Evolutionary conservation across 179 eudicot species (phyloP).

Genomic region (Vitellaria paradoxa): DNA sequence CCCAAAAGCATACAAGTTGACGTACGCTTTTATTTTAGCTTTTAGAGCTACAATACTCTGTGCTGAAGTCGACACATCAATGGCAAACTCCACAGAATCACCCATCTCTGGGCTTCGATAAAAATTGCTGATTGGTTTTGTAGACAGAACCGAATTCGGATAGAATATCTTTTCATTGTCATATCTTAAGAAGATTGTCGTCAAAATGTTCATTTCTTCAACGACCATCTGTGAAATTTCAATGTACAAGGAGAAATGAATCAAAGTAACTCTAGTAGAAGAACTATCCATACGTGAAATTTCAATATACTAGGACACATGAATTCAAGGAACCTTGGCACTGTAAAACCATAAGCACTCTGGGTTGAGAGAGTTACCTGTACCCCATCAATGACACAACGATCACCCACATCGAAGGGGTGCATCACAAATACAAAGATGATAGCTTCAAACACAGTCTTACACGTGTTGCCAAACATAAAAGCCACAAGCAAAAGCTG

Average conservation of each 20-base stretch:
- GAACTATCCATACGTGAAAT: too few species aligned
- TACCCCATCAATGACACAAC: slow-evolving; percentile 79
- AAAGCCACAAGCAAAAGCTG: slow-evolving; percentile 64
- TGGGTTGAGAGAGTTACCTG: slow-evolving; percentile 44
- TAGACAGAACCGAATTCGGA: slow-evolving; percentile 71
- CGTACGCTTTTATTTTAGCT: slow-evolving; percentile 62
- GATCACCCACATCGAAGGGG: slow-evolving; percentile 85
- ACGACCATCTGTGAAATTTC: slow-evolving; percentile 51
- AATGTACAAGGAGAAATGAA: background rate
- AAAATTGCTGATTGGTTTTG: slow-evolving; percentile 78
- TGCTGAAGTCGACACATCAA: slow-evolving; percentile 58
- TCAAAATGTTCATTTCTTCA: slow-evolving; percentile 86
- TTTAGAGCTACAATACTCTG: slow-evolving; percentile 61
- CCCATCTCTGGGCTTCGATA: slow-evolving; percentile 79
- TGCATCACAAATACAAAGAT: slow-evolving; percentile 70
- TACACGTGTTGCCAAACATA: slow-evolving; percentile 62
- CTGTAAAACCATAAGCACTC: background rate
- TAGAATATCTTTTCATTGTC: slow-evolving; percentile 71
- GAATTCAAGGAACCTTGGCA: too few species aligned
- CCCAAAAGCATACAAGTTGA: background rate
- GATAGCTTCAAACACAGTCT: slow-evolving; percentile 67
- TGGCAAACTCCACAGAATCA: slow-evolving; percentile 61
- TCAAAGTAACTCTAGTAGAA: background rate
- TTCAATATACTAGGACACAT: too few species aligned
- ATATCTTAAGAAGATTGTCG: slow-evolving; percentile 65